Evolutionary conservation across 208 protist species (phyloP), one percentile per base, ranked within the genome.

Genomic region (Trypanosomatidae sp.): DNA sequence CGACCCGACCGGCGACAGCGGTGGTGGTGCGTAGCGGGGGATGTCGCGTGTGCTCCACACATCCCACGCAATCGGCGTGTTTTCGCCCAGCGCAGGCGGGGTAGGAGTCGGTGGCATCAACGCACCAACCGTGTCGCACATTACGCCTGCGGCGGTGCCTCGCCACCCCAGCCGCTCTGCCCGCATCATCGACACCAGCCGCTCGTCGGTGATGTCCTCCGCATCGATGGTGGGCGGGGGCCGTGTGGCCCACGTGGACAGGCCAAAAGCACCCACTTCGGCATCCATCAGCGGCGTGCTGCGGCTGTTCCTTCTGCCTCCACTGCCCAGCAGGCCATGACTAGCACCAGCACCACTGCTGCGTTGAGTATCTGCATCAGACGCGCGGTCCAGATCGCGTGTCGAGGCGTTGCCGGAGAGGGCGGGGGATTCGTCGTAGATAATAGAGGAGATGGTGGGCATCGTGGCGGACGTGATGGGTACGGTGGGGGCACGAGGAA

Each of bases 41-140:
- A 70, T 76, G 41, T 66, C 68, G 25, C 71, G 85, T 30, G 71
- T 81, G 1, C 43, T 44, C 83, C 87, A 95, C 58, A 74, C 55
- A 25, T 77, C 73, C 89, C 91, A 95, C 25, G 44, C 0, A 13
- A 92, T 69, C 4, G 41, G 39, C 30, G 69, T 79, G 68, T 90
- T 86, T n/a, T n/a, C n/a, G n/a, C n/a, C n/a, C 0, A 65, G 81
- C 8, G 60, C 82, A 10, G 52, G 15, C 19, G 66, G n/a, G 1
- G 91, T 89, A 17, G 69, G 87, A 19, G 47, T 39, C 2, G 80
- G 73, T 10, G 82, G 78, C 17, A 94, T 70, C 28, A 95, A 73
- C 9, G 39, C 19, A 25, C 19, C 39, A 47, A 65, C 22, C 9
- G 53, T 33, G 25, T 28, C 8, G 62, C 17, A 2, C 43, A 46